phyloP scores from a whole-genome alignment of 257 asterid species.

The Oldenlandia corymbosa region DNA sequence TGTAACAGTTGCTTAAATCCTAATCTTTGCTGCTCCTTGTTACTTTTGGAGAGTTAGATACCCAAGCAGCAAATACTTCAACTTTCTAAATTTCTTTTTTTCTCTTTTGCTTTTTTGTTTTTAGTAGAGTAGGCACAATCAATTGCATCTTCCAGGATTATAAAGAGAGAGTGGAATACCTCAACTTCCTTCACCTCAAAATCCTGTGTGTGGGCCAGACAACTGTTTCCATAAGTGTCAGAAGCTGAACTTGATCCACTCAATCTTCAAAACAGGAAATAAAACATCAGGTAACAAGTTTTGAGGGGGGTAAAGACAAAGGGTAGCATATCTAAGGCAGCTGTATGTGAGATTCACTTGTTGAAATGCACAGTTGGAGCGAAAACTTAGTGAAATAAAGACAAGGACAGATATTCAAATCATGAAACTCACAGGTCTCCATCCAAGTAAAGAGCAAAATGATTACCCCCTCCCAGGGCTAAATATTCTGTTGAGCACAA shows the following conservation, averaged over 20 bases:
- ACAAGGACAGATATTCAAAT: constrained; percentile 5
- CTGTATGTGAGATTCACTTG: background rate
- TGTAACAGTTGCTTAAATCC: background rate
- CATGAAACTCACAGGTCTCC: constrained; percentile 67
- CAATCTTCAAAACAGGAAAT: constrained; percentile 32
- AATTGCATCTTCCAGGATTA: background rate
- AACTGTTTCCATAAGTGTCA: constrained; percentile 81
- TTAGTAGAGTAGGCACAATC: too few relatives aligned
- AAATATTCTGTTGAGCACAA: constrained; percentile 67
- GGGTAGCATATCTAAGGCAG: background rate
- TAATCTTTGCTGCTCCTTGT: background rate
- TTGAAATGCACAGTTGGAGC: background rate
- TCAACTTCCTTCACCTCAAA: constrained; percentile 82
- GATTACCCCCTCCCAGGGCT: constrained; percentile 95
- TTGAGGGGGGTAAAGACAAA: background rate
- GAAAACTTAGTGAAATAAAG: background rate
- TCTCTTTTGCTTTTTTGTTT: too few relatives aligned
- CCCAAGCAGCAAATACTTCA: background rate
- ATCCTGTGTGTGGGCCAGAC: constrained; percentile 59
- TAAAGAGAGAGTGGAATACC: constrained; percentile 34
- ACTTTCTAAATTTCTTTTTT: background rate
- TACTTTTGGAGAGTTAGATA: too few relatives aligned
- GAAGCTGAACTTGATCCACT: constrained; percentile 85
- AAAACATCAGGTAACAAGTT: background rate
- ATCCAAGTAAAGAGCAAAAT: constrained; percentile 89